Conservation (phyloP, 768 basidiomycete genomes). For the Thelephora ganbajun region DNA sequence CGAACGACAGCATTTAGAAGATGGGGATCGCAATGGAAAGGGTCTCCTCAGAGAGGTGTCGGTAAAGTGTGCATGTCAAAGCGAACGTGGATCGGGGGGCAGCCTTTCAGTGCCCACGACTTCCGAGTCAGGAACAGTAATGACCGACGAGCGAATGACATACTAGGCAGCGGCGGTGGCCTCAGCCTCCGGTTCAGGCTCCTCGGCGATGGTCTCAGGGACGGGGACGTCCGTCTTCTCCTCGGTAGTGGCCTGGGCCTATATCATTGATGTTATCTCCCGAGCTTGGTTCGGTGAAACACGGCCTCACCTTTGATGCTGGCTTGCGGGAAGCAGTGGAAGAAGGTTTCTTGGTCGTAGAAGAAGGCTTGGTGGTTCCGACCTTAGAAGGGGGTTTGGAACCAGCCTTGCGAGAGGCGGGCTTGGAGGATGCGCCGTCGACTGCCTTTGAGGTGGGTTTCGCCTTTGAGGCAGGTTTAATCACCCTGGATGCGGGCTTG, state of each 20-base stretch:
- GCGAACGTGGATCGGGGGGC: too few relatives aligned
- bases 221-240: constrained; percentile 18
- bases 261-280: constrained; percentile 2
- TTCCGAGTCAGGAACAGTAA: too few relatives aligned
- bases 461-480: constrained; percentile 25
- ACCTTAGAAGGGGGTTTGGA: constrained; percentile 29
- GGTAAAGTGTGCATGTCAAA: too few relatives aligned
- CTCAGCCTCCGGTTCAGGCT: constrained; percentile 23
- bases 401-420: constrained; percentile 11
- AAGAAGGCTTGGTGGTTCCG: constrained; percentile 22
- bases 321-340: constrained; percentile 55
- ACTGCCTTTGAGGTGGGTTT: constrained; percentile 18
- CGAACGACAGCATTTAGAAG: background rate
- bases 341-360: constrained; percentile 34
- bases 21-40: too few relatives aligned
- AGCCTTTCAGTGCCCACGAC: too few relatives aligned
- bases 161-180: constrained; percentile 13
- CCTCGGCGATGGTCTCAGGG: constrained; percentile 42
- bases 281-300: constrained; percentile 2
- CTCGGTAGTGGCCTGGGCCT: constrained; percentile 24
- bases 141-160: too few relatives aligned
- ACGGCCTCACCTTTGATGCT: constrained; percentile 35
- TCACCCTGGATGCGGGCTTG: constrained; percentile 23
- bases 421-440: constrained; percentile 16
- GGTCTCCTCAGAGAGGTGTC: too few relatives aligned